These are phyloP conservation scores for Pichia pseudocactophila DNA, from an alignment of 805 yeast species.

Conservation along the genomic window DNA sequence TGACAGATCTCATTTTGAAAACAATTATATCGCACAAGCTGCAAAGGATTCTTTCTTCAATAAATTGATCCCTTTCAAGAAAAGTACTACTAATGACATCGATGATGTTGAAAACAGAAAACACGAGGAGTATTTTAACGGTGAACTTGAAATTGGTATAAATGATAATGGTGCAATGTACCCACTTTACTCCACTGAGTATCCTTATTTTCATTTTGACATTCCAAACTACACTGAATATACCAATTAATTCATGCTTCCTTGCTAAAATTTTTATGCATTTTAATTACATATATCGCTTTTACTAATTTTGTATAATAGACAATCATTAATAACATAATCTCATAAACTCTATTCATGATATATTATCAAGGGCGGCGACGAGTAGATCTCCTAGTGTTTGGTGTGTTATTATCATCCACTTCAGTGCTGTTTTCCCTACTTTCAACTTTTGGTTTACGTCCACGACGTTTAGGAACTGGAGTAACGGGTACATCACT, in stretches of 20 bases:
- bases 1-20: neutral
- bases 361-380: constrained; percentile 3
- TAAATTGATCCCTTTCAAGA: neutral
- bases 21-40: constrained; percentile 7
- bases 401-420: neutral
- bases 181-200: constrained; percentile 54
- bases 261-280: no score
- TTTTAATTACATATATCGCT: neutral
- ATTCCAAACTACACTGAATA: constrained; percentile 43
- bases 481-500: neutral
- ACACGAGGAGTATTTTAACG: neutral
- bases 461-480: constrained; percentile 8
- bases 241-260: neutral
- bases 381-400: constrained; percentile 1
- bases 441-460: neutral
- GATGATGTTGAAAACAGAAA: neutral
- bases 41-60: neutral
- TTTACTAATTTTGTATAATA: neutral
- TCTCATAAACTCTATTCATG: no score
- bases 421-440: neutral
- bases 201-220: constrained; percentile 74
- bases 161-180: constrained; percentile 13
- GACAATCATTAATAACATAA: neutral
- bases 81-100: neutral
- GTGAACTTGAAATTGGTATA: constrained; percentile 19